Evolutionary conservation across 352 stramenopile genomes (phyloP).

Genomic region (Peronospora farinosa): DNA sequence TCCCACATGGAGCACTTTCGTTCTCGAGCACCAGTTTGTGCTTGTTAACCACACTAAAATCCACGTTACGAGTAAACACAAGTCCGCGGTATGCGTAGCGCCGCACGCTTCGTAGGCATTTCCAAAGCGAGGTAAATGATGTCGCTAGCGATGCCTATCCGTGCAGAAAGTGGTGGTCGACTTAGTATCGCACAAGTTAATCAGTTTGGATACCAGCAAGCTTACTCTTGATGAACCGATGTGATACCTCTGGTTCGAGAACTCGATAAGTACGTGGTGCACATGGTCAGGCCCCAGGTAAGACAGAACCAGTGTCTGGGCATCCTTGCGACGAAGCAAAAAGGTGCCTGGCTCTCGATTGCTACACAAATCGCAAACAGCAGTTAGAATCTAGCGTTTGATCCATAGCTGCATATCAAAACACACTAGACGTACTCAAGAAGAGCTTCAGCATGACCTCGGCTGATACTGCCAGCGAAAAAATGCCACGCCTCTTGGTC

Average conservation of each 20-base stretch:
- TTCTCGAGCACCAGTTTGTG: conserved; percentile 43
- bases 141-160: conserved; percentile 45
- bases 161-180: neutral
- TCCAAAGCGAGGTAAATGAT: conserved; percentile 58
- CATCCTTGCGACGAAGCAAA: conserved; percentile 73
- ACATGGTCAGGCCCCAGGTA: conserved; percentile 59
- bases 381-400: neutral
- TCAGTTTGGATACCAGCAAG: neutral
- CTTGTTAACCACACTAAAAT: conserved; percentile 70
- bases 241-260: conserved; percentile 58
- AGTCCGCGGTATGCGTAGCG: conserved; percentile 71
- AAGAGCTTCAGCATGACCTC: conserved; percentile 54
- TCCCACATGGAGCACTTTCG: conserved; percentile 13
- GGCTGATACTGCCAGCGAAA: conserved; percentile 75
- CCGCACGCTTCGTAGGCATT: conserved; percentile 72
- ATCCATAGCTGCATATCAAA: neutral
- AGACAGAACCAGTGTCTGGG: conserved; percentile 75
- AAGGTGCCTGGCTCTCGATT: conserved; percentile 70
- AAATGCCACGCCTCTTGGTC: conserved; percentile 71
- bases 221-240: conserved; percentile 71
- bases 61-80: conserved; percentile 60
- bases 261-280: conserved; percentile 83
- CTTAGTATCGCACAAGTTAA: conserved; percentile 3
- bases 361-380: conserved; percentile 8
- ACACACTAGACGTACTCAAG: conserved; percentile 36